A percentile compares a stretch with the other conserved stretches of the same genome.
phyloP scores from a whole-genome alignment of 192 early-diverging fungal genomes.

The Coemansia erecta region DNA sequence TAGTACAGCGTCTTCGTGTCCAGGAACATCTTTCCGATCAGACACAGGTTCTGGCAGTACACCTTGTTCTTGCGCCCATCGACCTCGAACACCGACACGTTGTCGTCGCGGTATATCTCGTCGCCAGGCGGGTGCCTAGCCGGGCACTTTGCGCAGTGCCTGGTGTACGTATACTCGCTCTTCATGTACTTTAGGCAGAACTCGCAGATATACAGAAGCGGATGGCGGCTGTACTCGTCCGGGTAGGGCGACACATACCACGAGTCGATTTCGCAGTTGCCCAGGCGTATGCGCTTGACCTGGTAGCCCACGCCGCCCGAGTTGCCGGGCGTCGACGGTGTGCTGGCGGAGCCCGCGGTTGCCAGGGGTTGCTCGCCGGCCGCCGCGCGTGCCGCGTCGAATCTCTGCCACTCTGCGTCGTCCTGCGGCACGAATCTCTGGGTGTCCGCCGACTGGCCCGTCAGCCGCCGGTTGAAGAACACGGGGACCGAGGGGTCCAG shows the following conservation, averaged over 20 bases:
- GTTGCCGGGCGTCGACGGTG: slow-evolving; percentile 28
- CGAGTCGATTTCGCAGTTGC: slow-evolving; percentile 79
- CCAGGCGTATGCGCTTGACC: slow-evolving; percentile 70
- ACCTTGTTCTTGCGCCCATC: slow-evolving; percentile 97
- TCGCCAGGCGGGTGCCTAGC: slow-evolving; percentile 89
- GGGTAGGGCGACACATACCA: slow-evolving; percentile 98
- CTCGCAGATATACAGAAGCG: slow-evolving; percentile 88
- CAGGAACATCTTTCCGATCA: slow-evolving; percentile 94
- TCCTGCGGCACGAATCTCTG: slow-evolving; percentile 52
- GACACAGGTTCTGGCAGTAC: slow-evolving; percentile 96
- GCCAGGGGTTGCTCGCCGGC: slow-evolving; percentile 23
- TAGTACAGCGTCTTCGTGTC: slow-evolving; percentile 98
- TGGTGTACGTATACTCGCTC: slow-evolving; percentile 71
- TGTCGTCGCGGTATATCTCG: slow-evolving; percentile 92
- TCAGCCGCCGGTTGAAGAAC: slow-evolving; percentile 51
- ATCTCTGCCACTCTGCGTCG: slow-evolving; percentile 52
- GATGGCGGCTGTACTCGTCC: slow-evolving; percentile 87
- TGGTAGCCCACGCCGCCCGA: slow-evolving; percentile 32
- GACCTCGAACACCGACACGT: slow-evolving; percentile 90
- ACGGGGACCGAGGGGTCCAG: slow-evolving; percentile 18
- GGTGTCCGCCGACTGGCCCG: slow-evolving; percentile 56
- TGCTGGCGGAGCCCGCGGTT: slow-evolving; percentile 9
- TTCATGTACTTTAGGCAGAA: slow-evolving; percentile 99
- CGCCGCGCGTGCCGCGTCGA: slow-evolving; percentile 52
- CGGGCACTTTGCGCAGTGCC: slow-evolving; percentile 85